phyloP scores from a whole-genome alignment of 164 flowering plant genomes.

The Tinospora cordifolia region DNA sequence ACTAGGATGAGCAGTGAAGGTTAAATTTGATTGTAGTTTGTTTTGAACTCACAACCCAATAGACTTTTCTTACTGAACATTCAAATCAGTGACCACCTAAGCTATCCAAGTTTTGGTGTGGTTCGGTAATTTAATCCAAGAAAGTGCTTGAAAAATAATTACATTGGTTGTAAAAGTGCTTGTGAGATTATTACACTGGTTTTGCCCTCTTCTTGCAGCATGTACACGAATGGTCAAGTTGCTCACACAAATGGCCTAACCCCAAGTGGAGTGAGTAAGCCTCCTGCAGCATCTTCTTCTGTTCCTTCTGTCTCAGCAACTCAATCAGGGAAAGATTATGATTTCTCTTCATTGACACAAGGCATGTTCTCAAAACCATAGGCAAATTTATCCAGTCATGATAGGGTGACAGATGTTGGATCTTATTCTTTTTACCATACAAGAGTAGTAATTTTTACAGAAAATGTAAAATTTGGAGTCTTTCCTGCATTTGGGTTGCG shows the following conservation, averaged over 20 bases:
- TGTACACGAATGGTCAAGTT: conserved; percentile 32
- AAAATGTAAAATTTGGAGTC: conserved; percentile 20
- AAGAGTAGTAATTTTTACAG: conserved; percentile 18
- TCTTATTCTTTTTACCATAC: conserved; percentile 13
- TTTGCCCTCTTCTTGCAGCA: conserved; percentile 30
- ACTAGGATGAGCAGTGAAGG: no score
- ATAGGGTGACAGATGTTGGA: neutral
- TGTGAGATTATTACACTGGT: neutral
- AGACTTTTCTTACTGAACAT: no score
- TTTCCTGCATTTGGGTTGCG: conserved; percentile 27
- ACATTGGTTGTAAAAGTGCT: no score
- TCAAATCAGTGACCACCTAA: no score
- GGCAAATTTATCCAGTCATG: conserved; percentile 6
- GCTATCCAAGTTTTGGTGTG: no score
- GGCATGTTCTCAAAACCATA: conserved; percentile 59
- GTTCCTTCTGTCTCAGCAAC: conserved; percentile 29
- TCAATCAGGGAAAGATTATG: conserved; percentile 46
- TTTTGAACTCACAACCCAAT: no score
- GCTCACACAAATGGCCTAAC: conserved; percentile 36
- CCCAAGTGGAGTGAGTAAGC: conserved; percentile 26
- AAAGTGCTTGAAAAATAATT: no score
- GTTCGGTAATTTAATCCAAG: no score
- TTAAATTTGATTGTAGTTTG: no score
- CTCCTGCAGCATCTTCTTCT: conserved; percentile 36
- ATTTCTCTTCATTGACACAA: conserved; percentile 43